Evolutionary conservation across 306 rosid genomes (phyloP).

Genomic region (Sindora glabra): DNA sequence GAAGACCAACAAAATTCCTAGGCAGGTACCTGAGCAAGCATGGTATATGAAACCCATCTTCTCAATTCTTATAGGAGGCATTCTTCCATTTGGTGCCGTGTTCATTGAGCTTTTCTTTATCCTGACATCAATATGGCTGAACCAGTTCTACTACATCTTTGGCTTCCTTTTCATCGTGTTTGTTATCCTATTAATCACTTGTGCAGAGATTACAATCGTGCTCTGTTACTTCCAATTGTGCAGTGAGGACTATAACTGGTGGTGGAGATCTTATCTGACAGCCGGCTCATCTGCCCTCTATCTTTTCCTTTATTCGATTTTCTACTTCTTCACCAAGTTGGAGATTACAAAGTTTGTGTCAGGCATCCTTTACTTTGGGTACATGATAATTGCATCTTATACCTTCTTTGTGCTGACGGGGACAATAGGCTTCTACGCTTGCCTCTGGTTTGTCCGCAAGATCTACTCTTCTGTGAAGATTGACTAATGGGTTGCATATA

Average conservation of each 20-base stretch:
- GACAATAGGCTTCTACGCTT: slow-evolving; percentile 65
- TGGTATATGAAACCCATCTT: slow-evolving; percentile 72
- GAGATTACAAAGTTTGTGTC: slow-evolving; percentile 66
- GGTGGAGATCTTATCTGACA: slow-evolving; percentile 72
- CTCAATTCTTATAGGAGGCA: slow-evolving; percentile 65
- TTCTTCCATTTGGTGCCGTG: slow-evolving; percentile 75
- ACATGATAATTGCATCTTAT: slow-evolving; percentile 56
- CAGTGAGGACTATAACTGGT: slow-evolving; percentile 76
- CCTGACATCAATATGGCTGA: slow-evolving; percentile 72
- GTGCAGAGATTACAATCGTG: slow-evolving; percentile 65
- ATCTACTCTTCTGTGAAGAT: slow-evolving; percentile 72
- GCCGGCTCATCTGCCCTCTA: slow-evolving; percentile 71
- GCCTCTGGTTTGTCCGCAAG: slow-evolving; percentile 71
- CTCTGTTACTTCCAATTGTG: slow-evolving; percentile 77
- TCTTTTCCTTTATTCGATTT: slow-evolving; percentile 61
- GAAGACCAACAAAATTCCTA: slow-evolving; percentile 67
- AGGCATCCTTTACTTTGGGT: slow-evolving; percentile 62
- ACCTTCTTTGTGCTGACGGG: slow-evolving; percentile 69
- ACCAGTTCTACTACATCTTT: slow-evolving; percentile 71
- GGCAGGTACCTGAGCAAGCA: slow-evolving; percentile 66
- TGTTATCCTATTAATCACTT: slow-evolving; percentile 54
- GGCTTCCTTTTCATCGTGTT: slow-evolving; percentile 74
- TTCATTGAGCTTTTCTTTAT: slow-evolving; percentile 73
- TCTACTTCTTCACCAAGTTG: slow-evolving; percentile 69
- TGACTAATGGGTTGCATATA: slow-evolving; percentile 35